Conservation (phyloP, 2,329 filamentous ascomycete species). For the Diaporthe citriasiana region DNA sequence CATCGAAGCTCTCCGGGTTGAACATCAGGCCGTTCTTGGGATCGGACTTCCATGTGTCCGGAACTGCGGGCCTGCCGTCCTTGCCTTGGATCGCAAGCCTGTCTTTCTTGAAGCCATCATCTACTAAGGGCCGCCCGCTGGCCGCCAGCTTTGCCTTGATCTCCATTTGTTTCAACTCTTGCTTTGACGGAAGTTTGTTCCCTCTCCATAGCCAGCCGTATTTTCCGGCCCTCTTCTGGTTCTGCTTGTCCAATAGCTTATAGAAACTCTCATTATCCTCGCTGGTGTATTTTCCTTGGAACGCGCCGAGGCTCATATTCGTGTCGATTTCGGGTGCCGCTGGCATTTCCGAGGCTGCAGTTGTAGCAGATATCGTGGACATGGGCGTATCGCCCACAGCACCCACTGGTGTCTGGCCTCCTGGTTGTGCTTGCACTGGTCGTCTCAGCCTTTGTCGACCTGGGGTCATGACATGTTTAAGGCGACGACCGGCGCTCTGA, state of each 20-base stretch:
- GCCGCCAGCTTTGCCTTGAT: slow-evolving; percentile 67
- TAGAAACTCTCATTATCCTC: slow-evolving; percentile 99
- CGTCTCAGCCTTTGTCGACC: slow-evolving; percentile 59
- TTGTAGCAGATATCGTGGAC: slow-evolving; percentile 61
- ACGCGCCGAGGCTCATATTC: slow-evolving; percentile 84
- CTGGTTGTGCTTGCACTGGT: slow-evolving; percentile 35
- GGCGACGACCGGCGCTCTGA: slow-evolving; percentile 78
- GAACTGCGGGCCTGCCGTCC: slow-evolving; percentile 80
- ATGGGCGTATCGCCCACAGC: slow-evolving; percentile 79
- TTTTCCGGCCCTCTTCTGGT: slow-evolving; percentile 85
- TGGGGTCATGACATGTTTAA: slow-evolving; percentile 86
- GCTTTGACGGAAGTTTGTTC: slow-evolving; percentile 88
- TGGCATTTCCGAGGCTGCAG: slow-evolving; percentile 43
- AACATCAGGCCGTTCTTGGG: slow-evolving; percentile 94
- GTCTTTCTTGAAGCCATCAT: slow-evolving; percentile 71
- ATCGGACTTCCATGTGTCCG: slow-evolving; percentile 80
- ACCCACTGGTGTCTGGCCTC: slow-evolving; percentile 48
- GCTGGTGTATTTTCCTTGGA: slow-evolving; percentile 94
- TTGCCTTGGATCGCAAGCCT: slow-evolving; percentile 75
- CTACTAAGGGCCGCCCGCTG: slow-evolving; percentile 61
- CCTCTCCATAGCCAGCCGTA: slow-evolving; percentile 90
- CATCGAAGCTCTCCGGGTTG: slow-evolving; percentile 74
- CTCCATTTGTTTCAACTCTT: slow-evolving; percentile 78
- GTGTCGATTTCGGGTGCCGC: slow-evolving; percentile 73
- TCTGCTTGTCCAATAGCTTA: slow-evolving; percentile 90